phyloP scores from a whole-genome alignment of 2,329 filamentous ascomycete species.

The Fonsecaea erecta region DNA sequence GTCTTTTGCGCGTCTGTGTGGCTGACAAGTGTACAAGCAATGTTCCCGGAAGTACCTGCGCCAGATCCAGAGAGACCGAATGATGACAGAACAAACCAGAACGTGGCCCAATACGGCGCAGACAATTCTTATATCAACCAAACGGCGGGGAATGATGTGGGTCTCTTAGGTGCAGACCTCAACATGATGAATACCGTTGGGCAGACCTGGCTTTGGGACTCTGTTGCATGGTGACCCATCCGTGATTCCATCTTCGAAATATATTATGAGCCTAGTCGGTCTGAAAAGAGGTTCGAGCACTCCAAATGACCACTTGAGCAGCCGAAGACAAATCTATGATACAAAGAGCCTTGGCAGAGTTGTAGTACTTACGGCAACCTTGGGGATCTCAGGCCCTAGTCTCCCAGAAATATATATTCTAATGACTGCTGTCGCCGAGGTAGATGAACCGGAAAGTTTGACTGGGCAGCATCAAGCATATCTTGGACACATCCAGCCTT shows the following conservation, averaged over 20 bases:
- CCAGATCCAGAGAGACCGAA: slow-evolving; percentile 1
- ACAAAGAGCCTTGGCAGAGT: not conserved
- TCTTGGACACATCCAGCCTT: not conserved
- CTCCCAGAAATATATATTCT: not conserved
- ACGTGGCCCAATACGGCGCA: slow-evolving; percentile 11
- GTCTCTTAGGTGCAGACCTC: slow-evolving; percentile 18
- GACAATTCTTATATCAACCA: slow-evolving; percentile 14
- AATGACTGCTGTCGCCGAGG: not conserved
- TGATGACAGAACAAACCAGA: not conserved
- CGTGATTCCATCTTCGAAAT: too few relatives aligned
- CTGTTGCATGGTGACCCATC: slow-evolving; percentile 11
- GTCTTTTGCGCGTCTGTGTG: not conserved
- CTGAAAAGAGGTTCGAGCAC: not conserved
- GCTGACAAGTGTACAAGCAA: not conserved
- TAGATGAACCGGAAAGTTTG: not conserved
- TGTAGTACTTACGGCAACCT: not conserved
- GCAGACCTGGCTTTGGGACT: slow-evolving; percentile 29
- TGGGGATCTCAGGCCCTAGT: not conserved
- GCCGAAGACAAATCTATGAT: not conserved
- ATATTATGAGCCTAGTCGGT: too few relatives aligned
- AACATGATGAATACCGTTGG: slow-evolving; percentile 25
- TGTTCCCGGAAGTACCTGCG: slow-evolving; percentile 12
- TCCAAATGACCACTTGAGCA: not conserved
- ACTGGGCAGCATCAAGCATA: not conserved
- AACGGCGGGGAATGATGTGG: slow-evolving; percentile 10